These are phyloP conservation scores for Kurtzmaniella quercitrusa DNA, from an alignment of 1,139 yeast species.

Conservation along the genomic window DNA sequence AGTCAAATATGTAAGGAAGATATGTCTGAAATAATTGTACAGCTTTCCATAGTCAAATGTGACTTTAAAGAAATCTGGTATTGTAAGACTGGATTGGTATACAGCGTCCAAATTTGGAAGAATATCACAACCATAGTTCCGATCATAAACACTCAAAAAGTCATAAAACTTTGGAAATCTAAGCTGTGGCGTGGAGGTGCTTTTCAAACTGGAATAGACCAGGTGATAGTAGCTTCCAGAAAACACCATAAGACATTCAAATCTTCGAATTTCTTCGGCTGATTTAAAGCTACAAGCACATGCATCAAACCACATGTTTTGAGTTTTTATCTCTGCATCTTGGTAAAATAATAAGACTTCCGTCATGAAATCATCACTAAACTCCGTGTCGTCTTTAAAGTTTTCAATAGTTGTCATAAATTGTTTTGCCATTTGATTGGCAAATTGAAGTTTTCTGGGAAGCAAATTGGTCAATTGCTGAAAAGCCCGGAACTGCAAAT, in stretches of 20 bases:
- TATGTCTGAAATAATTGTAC: slow-evolving; percentile 6
- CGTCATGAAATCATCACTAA: slow-evolving; percentile 4
- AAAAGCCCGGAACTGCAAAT: slow-evolving; percentile 3
- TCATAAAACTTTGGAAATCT: slow-evolving; percentile 24
- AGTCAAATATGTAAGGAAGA: slow-evolving; percentile 6
- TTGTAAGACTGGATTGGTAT: slow-evolving; percentile 3
- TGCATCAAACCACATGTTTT: slow-evolving; percentile 16
- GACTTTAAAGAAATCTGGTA: slow-evolving; percentile 4
- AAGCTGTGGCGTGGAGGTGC: slow-evolving; percentile 22
- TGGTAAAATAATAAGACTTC: slow-evolving; percentile 7
- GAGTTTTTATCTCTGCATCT: slow-evolving; percentile 12
- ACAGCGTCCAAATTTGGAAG: slow-evolving; percentile 5
- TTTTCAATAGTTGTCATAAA: neutral
- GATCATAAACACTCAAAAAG: slow-evolving; percentile 8
- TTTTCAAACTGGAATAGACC: slow-evolving; percentile 4
- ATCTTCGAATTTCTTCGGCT: slow-evolving; percentile 11
- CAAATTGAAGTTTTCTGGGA: neutral
- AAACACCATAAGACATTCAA: slow-evolving; percentile 18
- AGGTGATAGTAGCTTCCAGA: slow-evolving; percentile 9
- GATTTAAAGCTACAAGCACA: slow-evolving; percentile 10
- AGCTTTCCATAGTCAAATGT: slow-evolving; percentile 1
- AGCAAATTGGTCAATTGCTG: neutral
- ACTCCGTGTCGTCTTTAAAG: slow-evolving; percentile 2
- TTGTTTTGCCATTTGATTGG: neutral
- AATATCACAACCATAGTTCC: neutral